A percentile compares a stretch with the other conserved stretches of the same genome.
These are phyloP conservation scores for Neonectria magnoliae DNA, from an alignment of 2,329 filamentous ascomycete genomes.

Conservation along the genomic window DNA sequence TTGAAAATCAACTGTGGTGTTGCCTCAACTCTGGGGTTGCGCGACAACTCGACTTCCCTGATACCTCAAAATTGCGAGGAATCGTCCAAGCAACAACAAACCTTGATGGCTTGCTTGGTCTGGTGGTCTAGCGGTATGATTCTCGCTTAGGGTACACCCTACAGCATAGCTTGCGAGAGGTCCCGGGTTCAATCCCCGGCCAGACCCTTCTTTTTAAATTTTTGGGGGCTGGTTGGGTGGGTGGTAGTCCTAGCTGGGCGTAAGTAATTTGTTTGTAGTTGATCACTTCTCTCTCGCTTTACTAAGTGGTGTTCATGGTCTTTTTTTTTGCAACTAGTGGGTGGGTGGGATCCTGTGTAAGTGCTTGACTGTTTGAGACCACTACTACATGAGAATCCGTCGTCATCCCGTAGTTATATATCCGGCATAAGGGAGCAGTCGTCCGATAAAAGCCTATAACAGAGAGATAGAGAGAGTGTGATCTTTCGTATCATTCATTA, in stretches of 20 bases:
- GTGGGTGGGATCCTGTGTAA: too few relatives aligned
- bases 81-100: background rate
- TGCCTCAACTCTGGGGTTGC: background rate
- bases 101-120: slow-evolving; percentile 24
- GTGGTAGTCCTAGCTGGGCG: too few relatives aligned
- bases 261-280: too few relatives aligned
- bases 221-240: too few relatives aligned
- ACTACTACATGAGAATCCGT: too few relatives aligned
- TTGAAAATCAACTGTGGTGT: background rate
- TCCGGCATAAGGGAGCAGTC: background rate
- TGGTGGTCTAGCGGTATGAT: slow-evolving; percentile 47
- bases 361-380: too few relatives aligned
- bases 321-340: too few relatives aligned
- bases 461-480: too few relatives aligned
- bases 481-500: too few relatives aligned
- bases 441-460: background rate
- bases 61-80: background rate
- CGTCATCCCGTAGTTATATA: too few relatives aligned
- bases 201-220: slow-evolving; percentile 47
- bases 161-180: slow-evolving; percentile 44
- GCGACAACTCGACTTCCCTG: accelerated
- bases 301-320: too few relatives aligned
- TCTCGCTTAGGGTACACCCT: slow-evolving; percentile 46
- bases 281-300: too few relatives aligned
- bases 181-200: slow-evolving; percentile 56